Conservation (phyloP, 129 eudicot genomes). For the Arctium minus region DNA sequence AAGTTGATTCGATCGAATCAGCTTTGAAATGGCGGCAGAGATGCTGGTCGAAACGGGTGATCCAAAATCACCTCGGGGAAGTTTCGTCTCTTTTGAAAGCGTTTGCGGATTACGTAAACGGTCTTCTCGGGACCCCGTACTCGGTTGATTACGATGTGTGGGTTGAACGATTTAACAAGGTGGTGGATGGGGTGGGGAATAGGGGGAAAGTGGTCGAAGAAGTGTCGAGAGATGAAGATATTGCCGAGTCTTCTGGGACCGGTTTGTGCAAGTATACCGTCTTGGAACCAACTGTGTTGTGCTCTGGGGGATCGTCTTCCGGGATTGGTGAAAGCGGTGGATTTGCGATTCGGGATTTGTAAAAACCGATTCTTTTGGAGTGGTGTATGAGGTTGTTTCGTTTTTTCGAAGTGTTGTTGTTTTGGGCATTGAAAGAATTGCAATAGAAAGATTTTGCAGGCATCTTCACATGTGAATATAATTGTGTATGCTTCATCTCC, state of each 20-base stretch:
- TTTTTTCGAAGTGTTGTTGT: constrained; percentile 1
- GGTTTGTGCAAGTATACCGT: not conserved
- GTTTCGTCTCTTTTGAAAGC: constrained; percentile 75
- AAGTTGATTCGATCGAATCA: constrained; percentile 80
- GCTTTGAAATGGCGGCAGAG: constrained; percentile 78
- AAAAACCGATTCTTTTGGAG: constrained; percentile 15
- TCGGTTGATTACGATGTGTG: constrained; percentile 78
- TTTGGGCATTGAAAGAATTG: not conserved
- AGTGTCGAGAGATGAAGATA: constrained; percentile 41
- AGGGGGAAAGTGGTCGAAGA: constrained; percentile 62
- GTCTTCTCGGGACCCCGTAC: constrained; percentile 79
- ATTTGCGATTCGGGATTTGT: constrained; percentile 2
- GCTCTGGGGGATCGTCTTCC: not conserved
- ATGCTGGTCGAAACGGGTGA: constrained; percentile 61
- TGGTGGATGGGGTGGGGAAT: constrained; percentile 56
- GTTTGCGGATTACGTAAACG: constrained; percentile 80
- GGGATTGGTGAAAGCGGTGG: constrained; percentile 16
- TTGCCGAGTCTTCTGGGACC: constrained; percentile 56
- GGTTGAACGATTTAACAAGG: constrained; percentile 57
- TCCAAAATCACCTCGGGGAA: constrained; percentile 67
- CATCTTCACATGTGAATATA: not conserved
- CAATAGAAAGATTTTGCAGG: constrained; percentile 10
- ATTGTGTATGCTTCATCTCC: not conserved
- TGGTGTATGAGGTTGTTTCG: constrained; percentile 16
- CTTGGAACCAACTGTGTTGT: not conserved